Evolutionary conservation across 75 land plant genomes (phyloP).

Genomic region (Cunninghamia lanceolata): DNA sequence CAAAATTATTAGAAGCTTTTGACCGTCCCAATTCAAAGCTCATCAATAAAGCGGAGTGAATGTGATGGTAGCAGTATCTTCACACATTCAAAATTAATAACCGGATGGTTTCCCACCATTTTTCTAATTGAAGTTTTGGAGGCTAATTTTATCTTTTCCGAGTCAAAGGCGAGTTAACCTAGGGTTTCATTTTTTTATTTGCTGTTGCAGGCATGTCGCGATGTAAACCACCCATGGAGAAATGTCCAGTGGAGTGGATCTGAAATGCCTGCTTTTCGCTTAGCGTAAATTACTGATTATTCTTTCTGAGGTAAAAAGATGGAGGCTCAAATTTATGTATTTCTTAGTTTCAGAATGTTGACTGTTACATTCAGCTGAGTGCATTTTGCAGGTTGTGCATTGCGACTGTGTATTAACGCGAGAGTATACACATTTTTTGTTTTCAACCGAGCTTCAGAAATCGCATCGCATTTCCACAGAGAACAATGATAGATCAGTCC

Average conservation of each 20-base stretch:
- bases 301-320: not conserved
- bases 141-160: not conserved
- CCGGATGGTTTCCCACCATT: not conserved
- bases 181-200: not conserved
- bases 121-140: not conserved
- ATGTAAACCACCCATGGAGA: too few relatives aligned
- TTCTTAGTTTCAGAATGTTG: not conserved
- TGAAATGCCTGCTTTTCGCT: not conserved
- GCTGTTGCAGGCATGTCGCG: not conserved
- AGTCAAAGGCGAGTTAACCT: not conserved
- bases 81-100: not conserved
- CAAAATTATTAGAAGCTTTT: too few relatives aligned
- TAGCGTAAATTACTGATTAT: not conserved
- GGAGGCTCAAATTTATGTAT: not conserved
- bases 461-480: too few relatives aligned
- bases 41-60: too few relatives aligned
- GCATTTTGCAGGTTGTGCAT: not conserved
- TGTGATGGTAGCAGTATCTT: too few relatives aligned
- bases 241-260: not conserved
- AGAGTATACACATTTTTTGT: not conserved
- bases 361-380: not conserved
- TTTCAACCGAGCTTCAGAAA: not conserved
- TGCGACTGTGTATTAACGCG: not conserved
- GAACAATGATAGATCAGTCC: too few relatives aligned
- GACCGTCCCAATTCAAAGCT: too few relatives aligned